A percentile compares a stretch with the other conserved stretches of the same genome.
These are phyloP conservation scores for Alternaria metachromatica DNA, from an alignment of 2,329 filamentous ascomycete species.

Conservation along the genomic window DNA sequence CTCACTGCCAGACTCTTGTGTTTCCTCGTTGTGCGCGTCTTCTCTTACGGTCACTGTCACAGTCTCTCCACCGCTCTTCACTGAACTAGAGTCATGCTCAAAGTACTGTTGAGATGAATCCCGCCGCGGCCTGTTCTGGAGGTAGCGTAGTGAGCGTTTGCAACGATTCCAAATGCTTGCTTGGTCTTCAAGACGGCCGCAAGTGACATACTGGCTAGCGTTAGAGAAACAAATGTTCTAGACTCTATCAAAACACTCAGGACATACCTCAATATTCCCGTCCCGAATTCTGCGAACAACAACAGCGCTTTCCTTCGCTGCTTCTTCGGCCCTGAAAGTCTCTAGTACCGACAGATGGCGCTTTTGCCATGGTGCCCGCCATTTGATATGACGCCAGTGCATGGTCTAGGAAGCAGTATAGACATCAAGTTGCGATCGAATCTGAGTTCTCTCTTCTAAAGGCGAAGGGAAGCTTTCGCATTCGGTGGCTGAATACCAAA, in stretches of 20 bases:
- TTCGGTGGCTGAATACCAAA: not conserved
- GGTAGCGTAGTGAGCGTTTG: not conserved
- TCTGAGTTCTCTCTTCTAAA: not conserved
- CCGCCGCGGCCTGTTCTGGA: not conserved
- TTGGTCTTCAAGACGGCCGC: slow-evolving; percentile 1
- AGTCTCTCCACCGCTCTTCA: slow-evolving; percentile 5
- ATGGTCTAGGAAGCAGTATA: not conserved
- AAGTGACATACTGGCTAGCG: not conserved
- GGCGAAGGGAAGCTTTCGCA: not conserved
- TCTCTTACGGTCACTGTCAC: not conserved
- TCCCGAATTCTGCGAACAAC: not conserved
- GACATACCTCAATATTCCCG: not conserved
- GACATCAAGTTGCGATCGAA: not conserved
- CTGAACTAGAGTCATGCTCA: not conserved
- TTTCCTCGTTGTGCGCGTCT: not conserved
- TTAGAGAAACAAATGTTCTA: not conserved
- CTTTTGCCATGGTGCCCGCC: not conserved
- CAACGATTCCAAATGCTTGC: not conserved
- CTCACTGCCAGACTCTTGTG: not conserved
- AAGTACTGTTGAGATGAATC: not conserved
- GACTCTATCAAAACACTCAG: not conserved
- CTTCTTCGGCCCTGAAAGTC: not conserved
- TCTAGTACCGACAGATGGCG: slow-evolving; percentile 4
- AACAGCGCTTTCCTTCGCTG: not conserved
- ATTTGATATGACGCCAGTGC: slow-evolving; percentile 11